A percentile compares a stretch with the other conserved stretches of the same genome.
Evolutionary conservation across 768 basidiomycete genomes (phyloP).

Genomic region (Postia placenta): DNA sequence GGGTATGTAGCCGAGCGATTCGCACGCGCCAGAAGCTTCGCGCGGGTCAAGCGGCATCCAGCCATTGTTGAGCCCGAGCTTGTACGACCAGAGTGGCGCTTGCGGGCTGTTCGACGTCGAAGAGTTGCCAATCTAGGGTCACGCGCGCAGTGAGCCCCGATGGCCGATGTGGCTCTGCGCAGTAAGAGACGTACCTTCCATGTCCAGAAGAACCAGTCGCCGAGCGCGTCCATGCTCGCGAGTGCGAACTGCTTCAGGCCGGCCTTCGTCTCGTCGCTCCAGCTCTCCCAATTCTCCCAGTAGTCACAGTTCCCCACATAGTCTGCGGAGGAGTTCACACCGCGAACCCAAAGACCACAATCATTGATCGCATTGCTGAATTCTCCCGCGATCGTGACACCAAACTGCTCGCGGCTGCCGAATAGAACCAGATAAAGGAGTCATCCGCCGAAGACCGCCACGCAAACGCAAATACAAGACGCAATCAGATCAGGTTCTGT

Average conservation of each 20-base stretch:
- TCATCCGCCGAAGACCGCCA: neutral
- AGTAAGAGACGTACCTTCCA: conserved; percentile 55
- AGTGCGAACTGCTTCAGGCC: conserved; percentile 46
- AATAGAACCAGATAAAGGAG: neutral
- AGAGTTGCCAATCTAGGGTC: conserved; percentile 48
- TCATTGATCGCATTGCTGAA: conserved; percentile 62
- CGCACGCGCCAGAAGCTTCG: conserved; percentile 55
- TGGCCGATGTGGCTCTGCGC: no score
- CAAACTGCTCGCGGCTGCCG: conserved; percentile 44
- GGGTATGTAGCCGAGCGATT: conserved; percentile 37
- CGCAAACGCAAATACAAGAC: neutral
- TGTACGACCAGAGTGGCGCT: conserved; percentile 63
- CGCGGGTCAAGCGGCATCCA: conserved; percentile 76
- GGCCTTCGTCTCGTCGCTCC: conserved; percentile 42
- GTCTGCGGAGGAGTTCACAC: conserved; percentile 4
- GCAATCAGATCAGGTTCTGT: neutral
- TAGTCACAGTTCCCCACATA: conserved; percentile 27
- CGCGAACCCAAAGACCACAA: conserved; percentile 48
- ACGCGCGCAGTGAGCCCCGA: no score
- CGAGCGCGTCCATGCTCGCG: conserved; percentile 58
- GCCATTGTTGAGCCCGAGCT: conserved; percentile 62
- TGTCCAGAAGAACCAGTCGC: conserved; percentile 76
- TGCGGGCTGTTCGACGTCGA: conserved; percentile 38
- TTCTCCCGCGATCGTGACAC: conserved; percentile 69
- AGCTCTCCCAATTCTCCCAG: conserved; percentile 44